Evolutionary conservation across 164 flowering plant species (phyloP).

Genomic region (Kingdonia uniflora): DNA sequence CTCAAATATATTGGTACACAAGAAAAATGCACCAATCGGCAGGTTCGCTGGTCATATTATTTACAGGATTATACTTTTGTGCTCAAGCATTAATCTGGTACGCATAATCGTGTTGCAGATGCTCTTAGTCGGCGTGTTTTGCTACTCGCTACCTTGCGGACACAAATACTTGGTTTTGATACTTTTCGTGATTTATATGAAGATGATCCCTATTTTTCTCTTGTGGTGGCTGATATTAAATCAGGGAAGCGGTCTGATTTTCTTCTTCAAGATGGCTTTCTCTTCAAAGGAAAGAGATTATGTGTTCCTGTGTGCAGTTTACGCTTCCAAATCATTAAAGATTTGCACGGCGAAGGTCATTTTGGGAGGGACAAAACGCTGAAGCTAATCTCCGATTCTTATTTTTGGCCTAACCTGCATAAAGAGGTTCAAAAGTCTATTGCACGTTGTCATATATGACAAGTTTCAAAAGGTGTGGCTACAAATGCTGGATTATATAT

Average conservation of each 20-base stretch:
- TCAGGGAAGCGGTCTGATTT: background rate
- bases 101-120: no score
- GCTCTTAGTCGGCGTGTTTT: no score
- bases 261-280: background rate
- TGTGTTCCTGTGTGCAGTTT: background rate
- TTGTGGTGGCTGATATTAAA: background rate
- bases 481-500: conserved; percentile 1
- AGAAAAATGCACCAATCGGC: background rate
- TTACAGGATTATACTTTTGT: conserved; percentile 1
- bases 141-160: background rate
- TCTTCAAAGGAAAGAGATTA: background rate
- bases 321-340: background rate
- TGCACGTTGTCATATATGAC: no score
- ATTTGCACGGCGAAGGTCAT: background rate
- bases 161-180: background rate
- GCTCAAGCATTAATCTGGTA: background rate
- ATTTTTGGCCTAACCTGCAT: no score
- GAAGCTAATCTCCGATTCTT: no score
- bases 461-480: no score
- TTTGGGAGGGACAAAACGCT: no score
- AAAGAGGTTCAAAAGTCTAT: no score
- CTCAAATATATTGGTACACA: background rate
- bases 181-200: background rate
- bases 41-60: background rate
- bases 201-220: background rate